Conservation (phyloP, 768 basidiomycete genomes). For the Serendipita vermifera region DNA sequence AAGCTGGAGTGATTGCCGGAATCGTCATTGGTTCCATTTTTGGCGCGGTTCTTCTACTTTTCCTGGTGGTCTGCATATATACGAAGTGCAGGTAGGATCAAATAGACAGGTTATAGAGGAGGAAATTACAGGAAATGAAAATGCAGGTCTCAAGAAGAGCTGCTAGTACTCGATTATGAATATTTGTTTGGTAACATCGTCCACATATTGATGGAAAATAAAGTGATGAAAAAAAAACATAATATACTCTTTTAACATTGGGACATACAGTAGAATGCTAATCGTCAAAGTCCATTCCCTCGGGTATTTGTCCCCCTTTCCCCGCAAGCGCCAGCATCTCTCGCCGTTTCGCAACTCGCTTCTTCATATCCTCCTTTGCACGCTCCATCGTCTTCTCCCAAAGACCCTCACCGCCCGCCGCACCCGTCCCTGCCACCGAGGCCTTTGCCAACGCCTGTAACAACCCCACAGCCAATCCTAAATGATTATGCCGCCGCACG, state of each 20-base stretch:
- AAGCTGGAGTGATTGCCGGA: neutral
- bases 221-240: too few species aligned
- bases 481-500: slow-evolving; percentile 73
- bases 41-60: neutral
- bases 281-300: neutral
- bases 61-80: neutral
- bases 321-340: slow-evolving; percentile 1
- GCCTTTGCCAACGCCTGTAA: slow-evolving; percentile 61
- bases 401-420: slow-evolving; percentile 21
- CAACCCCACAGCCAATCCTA: slow-evolving; percentile 65
- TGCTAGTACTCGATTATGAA: too few species aligned
- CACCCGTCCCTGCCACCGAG: slow-evolving; percentile 43
- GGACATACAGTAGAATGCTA: neutral
- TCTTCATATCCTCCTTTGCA: slow-evolving; percentile 30
- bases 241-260: too few species aligned
- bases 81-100: too few species aligned
- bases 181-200: too few species aligned
- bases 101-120: too few species aligned
- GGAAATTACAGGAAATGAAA: too few species aligned
- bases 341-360: slow-evolving; percentile 14
- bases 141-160: too few species aligned
- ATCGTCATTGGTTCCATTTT: neutral
- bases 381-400: slow-evolving; percentile 31
- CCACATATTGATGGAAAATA: too few species aligned
- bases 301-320: neutral